Evolutionary conservation across 768 basidiomycete genomes (phyloP), one percentile per base, ranked within the genome.

Genomic region (Leccinum broughii): DNA sequence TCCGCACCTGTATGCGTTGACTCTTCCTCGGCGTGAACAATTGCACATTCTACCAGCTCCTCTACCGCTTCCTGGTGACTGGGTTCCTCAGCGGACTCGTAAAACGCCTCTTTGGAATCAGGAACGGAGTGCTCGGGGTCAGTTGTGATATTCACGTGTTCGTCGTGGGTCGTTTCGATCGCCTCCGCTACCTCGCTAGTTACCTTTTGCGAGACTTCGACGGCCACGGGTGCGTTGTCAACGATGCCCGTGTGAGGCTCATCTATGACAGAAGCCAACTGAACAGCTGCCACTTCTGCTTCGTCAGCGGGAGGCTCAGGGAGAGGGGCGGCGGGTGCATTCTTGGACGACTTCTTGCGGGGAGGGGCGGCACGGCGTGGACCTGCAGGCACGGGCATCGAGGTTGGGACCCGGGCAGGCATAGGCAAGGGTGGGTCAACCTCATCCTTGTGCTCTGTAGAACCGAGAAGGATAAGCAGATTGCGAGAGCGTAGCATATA

Each of bases 361-460:
- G 92, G 92, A 52, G 89, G 90, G 3, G 81, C 91, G 26, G 89
- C 81, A 5, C 92, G 83, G 49, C 88, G 85, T 48, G 92, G 91
- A 17, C 78, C 86, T 14, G 83, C 81, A 14, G 91, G 90, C 4
- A 90, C 78, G 22, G 91, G 90, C 86, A 93, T 92, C 0, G 84
- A 78, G 6, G 77, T 62, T 17, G 84, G 83, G 24, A 72, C 75
- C 37, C 78, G 80, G 11, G 77, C 58, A 4, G 75, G 66, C 35
- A 74, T 72, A 20, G 71, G 68, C 3, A 68, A 58, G 3, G 74
- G 64, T 14, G 77, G 74, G 41, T 72, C 71, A 39, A 37, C 20
- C 11, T 67, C 72, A 48, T 68, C 64, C 22, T 60, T 69, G 57
- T 13, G 53, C 32, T 65, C 75, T 75, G 51, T 44, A 17, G 14